phyloP scores from a whole-genome alignment of 345 rosid genomes.

The Angophora floribunda region DNA sequence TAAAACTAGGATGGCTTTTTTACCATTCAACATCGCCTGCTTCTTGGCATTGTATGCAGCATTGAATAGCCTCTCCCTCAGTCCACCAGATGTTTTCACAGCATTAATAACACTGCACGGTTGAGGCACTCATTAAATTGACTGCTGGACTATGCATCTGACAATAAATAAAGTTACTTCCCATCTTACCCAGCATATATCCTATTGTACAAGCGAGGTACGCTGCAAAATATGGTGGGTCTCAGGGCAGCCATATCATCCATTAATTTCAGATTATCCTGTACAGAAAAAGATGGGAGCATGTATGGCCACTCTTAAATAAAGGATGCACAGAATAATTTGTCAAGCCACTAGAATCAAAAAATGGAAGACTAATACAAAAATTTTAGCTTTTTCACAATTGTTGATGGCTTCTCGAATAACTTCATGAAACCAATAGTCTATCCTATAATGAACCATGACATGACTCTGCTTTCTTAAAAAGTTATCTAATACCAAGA shows the following conservation, averaged over 20 bases:
- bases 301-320: background rate
- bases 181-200: constrained; percentile 69
- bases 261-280: constrained; percentile 89
- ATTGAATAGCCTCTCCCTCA: constrained; percentile 81
- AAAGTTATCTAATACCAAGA: background rate
- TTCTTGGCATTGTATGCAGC: constrained; percentile 95
- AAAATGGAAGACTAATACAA: background rate
- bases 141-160: constrained; percentile 4
- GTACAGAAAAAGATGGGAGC: constrained; percentile 3
- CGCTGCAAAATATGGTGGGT: constrained; percentile 90
- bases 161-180: background rate
- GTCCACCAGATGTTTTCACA: constrained; percentile 72
- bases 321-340: background rate
- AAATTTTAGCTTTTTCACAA: background rate
- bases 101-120: constrained; percentile 68
- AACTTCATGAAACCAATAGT: background rate
- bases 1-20: background rate
- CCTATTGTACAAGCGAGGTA: constrained; percentile 92
- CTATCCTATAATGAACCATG: background rate
- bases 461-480: background rate
- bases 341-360: background rate
- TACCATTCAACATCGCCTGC: constrained; percentile 86
- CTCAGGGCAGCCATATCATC: constrained; percentile 89
- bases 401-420: background rate
- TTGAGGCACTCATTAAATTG: constrained; percentile 1